Evolutionary conservation across 495 filamentous ascomycete species (phyloP).

Genomic region (Hyaloscypha hepaticicola): DNA sequence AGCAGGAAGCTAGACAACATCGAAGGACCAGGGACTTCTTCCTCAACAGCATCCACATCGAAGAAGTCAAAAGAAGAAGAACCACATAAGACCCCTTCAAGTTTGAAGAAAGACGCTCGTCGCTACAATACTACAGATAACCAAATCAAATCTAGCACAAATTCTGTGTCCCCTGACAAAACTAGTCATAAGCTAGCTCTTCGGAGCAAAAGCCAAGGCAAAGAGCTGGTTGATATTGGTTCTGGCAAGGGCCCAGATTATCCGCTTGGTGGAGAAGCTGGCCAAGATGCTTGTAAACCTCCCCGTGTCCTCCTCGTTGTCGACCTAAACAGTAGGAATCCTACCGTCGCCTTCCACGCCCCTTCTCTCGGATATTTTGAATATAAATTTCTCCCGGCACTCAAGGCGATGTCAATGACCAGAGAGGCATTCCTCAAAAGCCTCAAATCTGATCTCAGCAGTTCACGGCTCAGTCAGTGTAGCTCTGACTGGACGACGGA

Average conservation of each 20-base stretch:
- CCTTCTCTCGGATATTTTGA: background rate
- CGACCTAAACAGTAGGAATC: slow-evolving; percentile 6
- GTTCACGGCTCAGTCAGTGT: background rate
- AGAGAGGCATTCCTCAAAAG: background rate
- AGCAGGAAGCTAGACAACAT: no score
- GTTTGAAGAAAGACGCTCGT: no score
- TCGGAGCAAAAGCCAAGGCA: background rate
- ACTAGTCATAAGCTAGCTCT: slow-evolving; percentile 4
- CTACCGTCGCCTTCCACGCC: background rate
- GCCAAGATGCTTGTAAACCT: background rate
- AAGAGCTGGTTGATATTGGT: background rate
- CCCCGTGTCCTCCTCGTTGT: background rate
- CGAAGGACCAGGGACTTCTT: no score
- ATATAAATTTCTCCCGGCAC: background rate
- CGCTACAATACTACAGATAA: no score
- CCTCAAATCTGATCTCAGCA: background rate
- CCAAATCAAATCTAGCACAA: no score
- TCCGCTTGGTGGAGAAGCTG: background rate
- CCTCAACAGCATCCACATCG: no score
- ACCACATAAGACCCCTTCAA: no score
- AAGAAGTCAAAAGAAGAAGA: no score
- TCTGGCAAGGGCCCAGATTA: background rate
- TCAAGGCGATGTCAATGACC: slow-evolving; percentile 1
- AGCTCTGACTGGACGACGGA: background rate
- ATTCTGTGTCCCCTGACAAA: background rate